Percentiles rank a stretch among this genome's conserved stretches.
Conservation (phyloP, 306 rosid species). For the Phaseolus lunatus region DNA sequence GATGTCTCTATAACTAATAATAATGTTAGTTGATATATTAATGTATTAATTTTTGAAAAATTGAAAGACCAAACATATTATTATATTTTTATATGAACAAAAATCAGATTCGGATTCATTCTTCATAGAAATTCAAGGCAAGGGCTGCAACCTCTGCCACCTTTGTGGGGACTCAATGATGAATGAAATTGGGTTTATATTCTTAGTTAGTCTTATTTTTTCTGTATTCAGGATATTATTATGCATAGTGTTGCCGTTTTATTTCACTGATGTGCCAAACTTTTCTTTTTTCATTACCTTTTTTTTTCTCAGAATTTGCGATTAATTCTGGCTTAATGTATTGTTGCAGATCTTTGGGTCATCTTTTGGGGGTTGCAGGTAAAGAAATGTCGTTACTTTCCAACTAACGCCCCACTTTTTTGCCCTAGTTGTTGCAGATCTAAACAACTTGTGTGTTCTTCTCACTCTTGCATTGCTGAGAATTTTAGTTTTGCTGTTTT, state of each 20-base stretch:
- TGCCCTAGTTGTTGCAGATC: not conserved
- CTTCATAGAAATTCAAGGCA: too few relatives aligned
- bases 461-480: not conserved
- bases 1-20: too few relatives aligned
- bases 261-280: not conserved
- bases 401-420: not conserved
- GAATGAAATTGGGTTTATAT: not conserved
- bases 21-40: too few relatives aligned
- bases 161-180: not conserved
- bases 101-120: not conserved
- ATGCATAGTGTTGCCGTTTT: not conserved
- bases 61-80: too few relatives aligned
- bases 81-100: too few relatives aligned
- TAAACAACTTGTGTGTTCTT: not conserved
- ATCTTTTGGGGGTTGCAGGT: slow-evolving; percentile 56
- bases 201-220: not conserved
- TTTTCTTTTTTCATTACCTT: not conserved
- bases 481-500: not conserved
- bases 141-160: too few relatives aligned
- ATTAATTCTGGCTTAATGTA: not conserved
- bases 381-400: slow-evolving; percentile 17
- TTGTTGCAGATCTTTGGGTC: slow-evolving; percentile 55
- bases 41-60: too few relatives aligned
- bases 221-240: not conserved
- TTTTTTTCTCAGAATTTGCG: not conserved